phyloP scores from a whole-genome alignment of 768 basidiomycete genomes.

The Boletus edulis region DNA sequence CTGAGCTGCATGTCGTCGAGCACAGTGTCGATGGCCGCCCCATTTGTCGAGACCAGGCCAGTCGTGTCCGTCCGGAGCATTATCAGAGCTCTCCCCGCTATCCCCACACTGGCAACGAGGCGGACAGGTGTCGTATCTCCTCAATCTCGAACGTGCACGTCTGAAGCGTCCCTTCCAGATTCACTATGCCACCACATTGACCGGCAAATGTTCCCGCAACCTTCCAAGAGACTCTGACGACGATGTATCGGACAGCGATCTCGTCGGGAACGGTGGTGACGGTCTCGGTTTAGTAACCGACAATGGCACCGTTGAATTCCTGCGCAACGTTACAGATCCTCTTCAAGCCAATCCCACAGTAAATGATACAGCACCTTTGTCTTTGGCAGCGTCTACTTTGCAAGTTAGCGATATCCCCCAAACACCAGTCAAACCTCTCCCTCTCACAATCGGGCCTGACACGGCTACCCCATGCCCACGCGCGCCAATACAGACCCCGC shows the following conservation, averaged over 20 bases:
- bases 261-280: conserved; percentile 47
- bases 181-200: conserved; percentile 88
- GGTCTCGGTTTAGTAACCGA: conserved; percentile 42
- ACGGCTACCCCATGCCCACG: conserved; percentile 13
- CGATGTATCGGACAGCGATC: conserved; percentile 55
- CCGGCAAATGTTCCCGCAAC: conserved; percentile 75
- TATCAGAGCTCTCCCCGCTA: conserved; percentile 29
- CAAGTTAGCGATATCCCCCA: neutral
- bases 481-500: conserved; percentile 26
- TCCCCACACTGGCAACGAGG: conserved; percentile 16
- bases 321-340: neutral
- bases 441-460: neutral
- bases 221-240: conserved; percentile 66
- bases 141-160: neutral
- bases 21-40: conserved; percentile 20
- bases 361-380: neutral
- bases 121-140: conserved; percentile 61
- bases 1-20: neutral
- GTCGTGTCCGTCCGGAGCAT: conserved; percentile 13
- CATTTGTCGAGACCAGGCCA: conserved; percentile 5
- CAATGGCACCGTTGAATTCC: conserved; percentile 6
- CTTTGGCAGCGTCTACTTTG: neutral
- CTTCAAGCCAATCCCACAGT: neutral
- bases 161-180: conserved; percentile 49
- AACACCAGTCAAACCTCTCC: conserved; percentile 4